A percentile compares a stretch with the other conserved stretches of the same genome.
These are phyloP conservation scores for Monilinia fructigena DNA, from an alignment of 2,329 filamentous ascomycete genomes.

Conservation along the genomic window DNA sequence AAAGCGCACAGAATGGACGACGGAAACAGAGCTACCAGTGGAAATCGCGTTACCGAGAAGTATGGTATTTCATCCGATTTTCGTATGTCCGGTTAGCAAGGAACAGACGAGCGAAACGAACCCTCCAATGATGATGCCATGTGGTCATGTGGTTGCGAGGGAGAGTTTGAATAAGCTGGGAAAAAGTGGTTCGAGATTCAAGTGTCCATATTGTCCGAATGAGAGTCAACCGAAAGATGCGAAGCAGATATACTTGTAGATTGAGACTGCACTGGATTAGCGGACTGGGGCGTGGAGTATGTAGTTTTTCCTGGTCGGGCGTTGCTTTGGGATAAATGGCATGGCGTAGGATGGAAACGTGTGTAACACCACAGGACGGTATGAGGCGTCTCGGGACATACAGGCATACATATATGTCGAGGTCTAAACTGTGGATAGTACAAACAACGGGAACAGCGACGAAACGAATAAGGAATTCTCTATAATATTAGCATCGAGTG, in stretches of 20 bases:
- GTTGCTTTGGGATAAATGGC: neutral
- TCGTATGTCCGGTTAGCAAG: slow-evolving; percentile 95
- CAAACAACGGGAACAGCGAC: neutral
- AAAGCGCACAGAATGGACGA: slow-evolving; percentile 93
- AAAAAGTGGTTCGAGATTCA: slow-evolving; percentile 73
- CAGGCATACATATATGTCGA: neutral
- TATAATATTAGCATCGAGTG: neutral
- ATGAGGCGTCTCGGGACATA: neutral
- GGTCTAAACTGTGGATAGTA: neutral
- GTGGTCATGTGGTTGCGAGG: slow-evolving; percentile 87
- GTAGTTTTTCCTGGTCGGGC: neutral
- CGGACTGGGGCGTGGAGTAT: neutral
- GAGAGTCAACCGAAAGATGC: slow-evolving; percentile 80
- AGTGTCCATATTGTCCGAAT: slow-evolving; percentile 92
- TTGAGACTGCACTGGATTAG: neutral
- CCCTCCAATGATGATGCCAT: slow-evolving; percentile 94
- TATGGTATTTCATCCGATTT: slow-evolving; percentile 88
- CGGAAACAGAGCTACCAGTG: slow-evolving; percentile 83
- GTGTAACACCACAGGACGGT: neutral
- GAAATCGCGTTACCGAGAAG: slow-evolving; percentile 59
- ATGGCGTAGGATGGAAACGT: neutral
- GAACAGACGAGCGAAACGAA: slow-evolving; percentile 92
- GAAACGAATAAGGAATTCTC: neutral
- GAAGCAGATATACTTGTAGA: slow-evolving; percentile 38
- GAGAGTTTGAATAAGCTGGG: slow-evolving; percentile 78